Evolutionary conservation across 225 moss, liverwort and hornwort species (phyloP).

Genomic region (Rhytidiadelphus loreus): DNA sequence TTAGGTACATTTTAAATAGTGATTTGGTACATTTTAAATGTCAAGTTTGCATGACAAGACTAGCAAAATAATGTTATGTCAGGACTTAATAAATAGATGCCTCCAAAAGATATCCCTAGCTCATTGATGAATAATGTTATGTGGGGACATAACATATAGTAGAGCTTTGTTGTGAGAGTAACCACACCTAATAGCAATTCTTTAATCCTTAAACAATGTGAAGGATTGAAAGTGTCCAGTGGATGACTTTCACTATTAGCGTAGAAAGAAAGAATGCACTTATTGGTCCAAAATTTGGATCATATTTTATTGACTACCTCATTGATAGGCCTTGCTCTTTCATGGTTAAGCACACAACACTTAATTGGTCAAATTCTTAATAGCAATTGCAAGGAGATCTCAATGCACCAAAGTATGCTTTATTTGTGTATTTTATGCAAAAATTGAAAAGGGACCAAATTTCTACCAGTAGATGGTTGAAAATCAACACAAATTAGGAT

Average conservation of each 20-base stretch:
- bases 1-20: no score
- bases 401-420: not conserved
- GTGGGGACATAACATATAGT: not conserved
- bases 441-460: not conserved
- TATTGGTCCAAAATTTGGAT: not conserved
- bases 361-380: no score
- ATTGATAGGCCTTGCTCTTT: no score
- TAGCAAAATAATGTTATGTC: not conserved
- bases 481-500: not conserved
- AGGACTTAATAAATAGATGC: not conserved
- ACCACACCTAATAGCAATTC: not conserved
- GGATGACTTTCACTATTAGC: not conserved
- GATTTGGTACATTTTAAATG: not conserved
- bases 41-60: not conserved
- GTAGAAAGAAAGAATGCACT: not conserved
- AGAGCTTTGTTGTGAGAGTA: not conserved
- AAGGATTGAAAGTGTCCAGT: not conserved
- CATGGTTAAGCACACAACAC: no score
- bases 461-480: accelerated
- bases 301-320: not conserved
- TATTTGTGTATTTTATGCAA: not conserved
- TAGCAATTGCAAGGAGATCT: not conserved
- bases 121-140: not conserved
- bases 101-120: not conserved
- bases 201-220: not conserved